phyloP scores from a whole-genome alignment of 2,329 filamentous ascomycete species.

The Periconia digitata region DNA sequence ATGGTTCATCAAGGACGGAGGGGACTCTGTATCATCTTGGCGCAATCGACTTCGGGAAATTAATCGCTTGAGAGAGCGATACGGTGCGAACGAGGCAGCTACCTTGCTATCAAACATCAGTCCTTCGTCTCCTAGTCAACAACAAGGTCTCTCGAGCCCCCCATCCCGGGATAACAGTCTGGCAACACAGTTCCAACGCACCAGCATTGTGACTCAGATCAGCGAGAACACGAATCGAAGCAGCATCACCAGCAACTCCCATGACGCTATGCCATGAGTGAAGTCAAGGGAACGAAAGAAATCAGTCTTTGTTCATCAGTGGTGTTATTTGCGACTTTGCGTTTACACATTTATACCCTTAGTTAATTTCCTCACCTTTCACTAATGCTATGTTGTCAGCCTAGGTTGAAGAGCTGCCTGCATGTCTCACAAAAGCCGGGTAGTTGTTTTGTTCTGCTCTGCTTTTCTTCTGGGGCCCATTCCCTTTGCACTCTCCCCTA shows the following conservation, averaged over 20 bases:
- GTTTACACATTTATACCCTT: no score
- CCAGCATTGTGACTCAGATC: conserved; percentile 38
- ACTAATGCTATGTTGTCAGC: no score
- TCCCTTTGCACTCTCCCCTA: no score
- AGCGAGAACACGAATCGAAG: conserved; percentile 42
- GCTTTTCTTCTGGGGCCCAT: no score
- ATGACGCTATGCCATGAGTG: conserved; percentile 21
- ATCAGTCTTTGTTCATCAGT: no score
- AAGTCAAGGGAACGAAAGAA: no score
- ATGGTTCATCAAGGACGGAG: conserved; percentile 76
- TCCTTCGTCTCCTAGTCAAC: conserved; percentile 24
- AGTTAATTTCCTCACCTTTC: no score
- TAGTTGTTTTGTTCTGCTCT: no score
- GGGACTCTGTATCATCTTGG: conserved; percentile 88
- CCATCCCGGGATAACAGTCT: conserved; percentile 31
- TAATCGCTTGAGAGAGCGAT: conserved; percentile 71
- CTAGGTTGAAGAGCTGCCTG: no score
- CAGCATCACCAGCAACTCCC: conserved; percentile 39
- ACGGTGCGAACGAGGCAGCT: conserved; percentile 18
- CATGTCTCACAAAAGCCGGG: no score
- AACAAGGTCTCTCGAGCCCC: conserved; percentile 28
- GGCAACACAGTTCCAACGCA: conserved; percentile 34
- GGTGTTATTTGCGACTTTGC: no score
- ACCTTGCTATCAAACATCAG: conserved; percentile 12
- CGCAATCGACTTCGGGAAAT: conserved; percentile 84